Percentiles rank a stretch among this genome's conserved stretches.
These are phyloP conservation scores for Agaricus subrufescens DNA, from an alignment of 768 basidiomycete species.

Conservation along the genomic window DNA sequence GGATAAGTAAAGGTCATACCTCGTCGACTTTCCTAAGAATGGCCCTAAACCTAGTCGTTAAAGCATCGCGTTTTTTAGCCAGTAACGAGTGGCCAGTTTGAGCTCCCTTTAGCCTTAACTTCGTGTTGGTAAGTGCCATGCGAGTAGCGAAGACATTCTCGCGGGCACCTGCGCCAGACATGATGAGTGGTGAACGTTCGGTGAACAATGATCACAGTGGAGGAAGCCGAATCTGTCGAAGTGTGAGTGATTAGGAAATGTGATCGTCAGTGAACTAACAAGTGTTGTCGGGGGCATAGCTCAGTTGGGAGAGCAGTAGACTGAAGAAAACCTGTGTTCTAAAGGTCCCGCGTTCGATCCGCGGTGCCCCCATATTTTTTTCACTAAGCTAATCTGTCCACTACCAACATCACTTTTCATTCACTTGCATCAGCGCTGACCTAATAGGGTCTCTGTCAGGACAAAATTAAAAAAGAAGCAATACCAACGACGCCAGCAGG, in stretches of 20 bases:
- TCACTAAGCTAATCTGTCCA: too few species aligned
- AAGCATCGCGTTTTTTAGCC: constrained; percentile 96
- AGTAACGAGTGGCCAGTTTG: constrained; percentile 94
- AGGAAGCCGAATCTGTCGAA: not conserved
- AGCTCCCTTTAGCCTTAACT: constrained; percentile 83
- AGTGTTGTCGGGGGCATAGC: constrained; percentile 47
- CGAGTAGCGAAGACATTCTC: constrained; percentile 97
- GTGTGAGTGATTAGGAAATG: not conserved
- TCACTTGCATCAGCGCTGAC: too few species aligned
- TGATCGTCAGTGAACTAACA: not conserved
- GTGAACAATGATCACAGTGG: not conserved
- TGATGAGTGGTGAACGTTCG: constrained; percentile 24
- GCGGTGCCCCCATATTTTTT: constrained; percentile 55
- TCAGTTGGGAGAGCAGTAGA: constrained; percentile 77
- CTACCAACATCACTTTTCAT: too few species aligned
- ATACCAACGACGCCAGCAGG: constrained; percentile 14
- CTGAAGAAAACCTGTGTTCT: constrained; percentile 53
- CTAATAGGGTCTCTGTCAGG: too few species aligned
- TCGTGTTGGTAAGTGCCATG: constrained; percentile 95
- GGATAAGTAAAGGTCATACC: constrained; percentile 36
- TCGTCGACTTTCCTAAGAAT: constrained; percentile 98
- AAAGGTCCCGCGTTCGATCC: constrained; percentile 79
- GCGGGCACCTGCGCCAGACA: constrained; percentile 88
- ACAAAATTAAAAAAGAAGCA: not conserved
- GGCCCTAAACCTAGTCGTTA: constrained; percentile 90